Evolutionary conservation across 768 basidiomycete genomes (phyloP).

Genomic region (Suillus luteus): DNA sequence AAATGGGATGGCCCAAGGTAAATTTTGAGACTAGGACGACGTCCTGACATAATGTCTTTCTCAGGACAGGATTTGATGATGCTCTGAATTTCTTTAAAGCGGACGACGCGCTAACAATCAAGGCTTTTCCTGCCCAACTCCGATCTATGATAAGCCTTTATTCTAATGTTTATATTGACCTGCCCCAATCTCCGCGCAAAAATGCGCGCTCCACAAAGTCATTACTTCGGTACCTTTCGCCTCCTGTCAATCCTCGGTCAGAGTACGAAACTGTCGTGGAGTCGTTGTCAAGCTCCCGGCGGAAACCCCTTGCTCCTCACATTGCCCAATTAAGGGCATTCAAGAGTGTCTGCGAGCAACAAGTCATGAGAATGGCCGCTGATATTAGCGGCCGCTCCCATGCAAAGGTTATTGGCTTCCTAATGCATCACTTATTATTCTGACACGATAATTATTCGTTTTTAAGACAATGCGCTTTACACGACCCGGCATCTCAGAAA

Average conservation of each 20-base stretch:
- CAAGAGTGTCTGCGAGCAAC: slow-evolving; percentile 79
- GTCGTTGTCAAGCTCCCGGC: slow-evolving; percentile 47
- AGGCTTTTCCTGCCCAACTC: slow-evolving; percentile 58
- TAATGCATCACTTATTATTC: background rate
- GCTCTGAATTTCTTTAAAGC: slow-evolving; percentile 72
- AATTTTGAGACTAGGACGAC: background rate
- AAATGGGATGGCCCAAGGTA: slow-evolving; percentile 91
- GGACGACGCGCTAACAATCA: slow-evolving; percentile 66
- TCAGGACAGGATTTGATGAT: slow-evolving; percentile 67
- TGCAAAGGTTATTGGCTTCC: slow-evolving; percentile 59
- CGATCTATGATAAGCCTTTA: slow-evolving; percentile 52
- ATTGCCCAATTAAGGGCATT: slow-evolving; percentile 72
- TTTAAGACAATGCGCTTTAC: slow-evolving; percentile 82
- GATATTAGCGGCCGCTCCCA: slow-evolving; percentile 87
- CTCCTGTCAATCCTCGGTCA: slow-evolving; percentile 25
- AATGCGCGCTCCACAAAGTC: slow-evolving; percentile 46
- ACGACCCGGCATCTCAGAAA: slow-evolving; percentile 56
- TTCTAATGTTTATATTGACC: slow-evolving; percentile 55
- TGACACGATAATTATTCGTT: slow-evolving; percentile 4
- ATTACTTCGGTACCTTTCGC: slow-evolving; percentile 53
- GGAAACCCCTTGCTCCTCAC: slow-evolving; percentile 60
- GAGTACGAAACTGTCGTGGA: slow-evolving; percentile 63
- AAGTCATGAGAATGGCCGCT: slow-evolving; percentile 81
- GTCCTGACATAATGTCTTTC: slow-evolving; percentile 13
- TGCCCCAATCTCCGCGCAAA: slow-evolving; percentile 39